These are phyloP conservation scores for Exophiala lecanii-corni DNA, from an alignment of 2,329 filamentous ascomycete species.

Conservation along the genomic window DNA sequence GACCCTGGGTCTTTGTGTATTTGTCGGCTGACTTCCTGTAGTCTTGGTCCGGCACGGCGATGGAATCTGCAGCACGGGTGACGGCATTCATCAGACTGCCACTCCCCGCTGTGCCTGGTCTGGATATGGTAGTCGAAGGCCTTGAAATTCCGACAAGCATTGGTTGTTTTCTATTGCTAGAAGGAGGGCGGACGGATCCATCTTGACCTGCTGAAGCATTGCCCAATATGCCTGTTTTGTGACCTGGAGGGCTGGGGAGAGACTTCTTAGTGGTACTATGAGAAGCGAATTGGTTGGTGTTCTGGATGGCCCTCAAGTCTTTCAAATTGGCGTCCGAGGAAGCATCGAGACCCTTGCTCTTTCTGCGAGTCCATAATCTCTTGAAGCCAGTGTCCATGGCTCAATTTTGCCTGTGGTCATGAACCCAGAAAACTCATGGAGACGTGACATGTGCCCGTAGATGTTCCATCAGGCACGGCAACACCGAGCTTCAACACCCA, in stretches of 20 bases:
- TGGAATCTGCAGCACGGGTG: constrained; percentile 21
- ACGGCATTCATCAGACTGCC: constrained; percentile 24
- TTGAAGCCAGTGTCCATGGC: constrained; percentile 22
- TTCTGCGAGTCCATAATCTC: constrained; percentile 21
- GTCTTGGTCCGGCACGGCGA: constrained; percentile 15
- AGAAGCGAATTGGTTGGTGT: too few relatives aligned
- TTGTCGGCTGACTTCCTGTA: constrained; percentile 10
- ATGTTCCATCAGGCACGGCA: background rate
- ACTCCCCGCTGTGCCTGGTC: constrained; percentile 22
- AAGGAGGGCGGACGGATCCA: background rate
- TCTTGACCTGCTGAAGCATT: constrained; percentile 1
- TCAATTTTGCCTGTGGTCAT: constrained; percentile 3
- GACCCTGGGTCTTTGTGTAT: constrained; percentile 7
- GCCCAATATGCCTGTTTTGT: constrained; percentile 5
- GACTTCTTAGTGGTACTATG: too few relatives aligned
- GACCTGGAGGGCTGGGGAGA: too few relatives aligned
- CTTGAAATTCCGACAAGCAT: constrained; percentile 16
- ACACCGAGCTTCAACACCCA: too few relatives aligned
- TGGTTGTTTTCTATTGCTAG: constrained; percentile 13
- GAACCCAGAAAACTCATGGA: too few relatives aligned
- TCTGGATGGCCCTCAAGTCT: constrained; percentile 16
- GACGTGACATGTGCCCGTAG: background rate
- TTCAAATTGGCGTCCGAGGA: constrained; percentile 8
- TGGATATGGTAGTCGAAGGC: constrained; percentile 14
- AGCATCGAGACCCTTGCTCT: constrained; percentile 18